Evolutionary conservation across 768 basidiomycete genomes (phyloP).

Genomic region (Mycena metata): DNA sequence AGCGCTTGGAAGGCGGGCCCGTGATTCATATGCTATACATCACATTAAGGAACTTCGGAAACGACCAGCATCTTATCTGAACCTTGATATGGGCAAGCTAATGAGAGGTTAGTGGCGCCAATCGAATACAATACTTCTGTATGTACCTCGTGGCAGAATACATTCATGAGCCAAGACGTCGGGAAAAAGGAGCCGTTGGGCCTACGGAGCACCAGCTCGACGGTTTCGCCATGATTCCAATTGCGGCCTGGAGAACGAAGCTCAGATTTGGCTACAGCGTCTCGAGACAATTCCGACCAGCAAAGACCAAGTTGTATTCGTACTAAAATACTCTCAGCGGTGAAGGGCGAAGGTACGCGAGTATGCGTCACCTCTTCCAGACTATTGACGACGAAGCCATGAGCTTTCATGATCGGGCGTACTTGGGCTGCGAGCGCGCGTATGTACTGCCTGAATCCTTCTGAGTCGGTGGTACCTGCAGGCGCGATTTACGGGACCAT

Average conservation of each 20-base stretch:
- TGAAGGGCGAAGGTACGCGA: background rate
- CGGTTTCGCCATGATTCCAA: slow-evolving; percentile 81
- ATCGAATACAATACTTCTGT: slow-evolving; percentile 27
- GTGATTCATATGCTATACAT: slow-evolving; percentile 81
- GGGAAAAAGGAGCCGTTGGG: slow-evolving; percentile 72
- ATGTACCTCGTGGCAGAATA: slow-evolving; percentile 84
- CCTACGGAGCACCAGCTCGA: slow-evolving; percentile 79
- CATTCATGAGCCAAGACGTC: slow-evolving; percentile 78
- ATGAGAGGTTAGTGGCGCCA: slow-evolving; percentile 25
- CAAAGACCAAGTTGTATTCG: slow-evolving; percentile 82
- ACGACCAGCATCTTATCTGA: background rate
- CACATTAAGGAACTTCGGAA: background rate
- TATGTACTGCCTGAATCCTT: slow-evolving; percentile 63
- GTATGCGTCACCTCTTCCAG: slow-evolving; percentile 77
- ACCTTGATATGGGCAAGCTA: slow-evolving; percentile 90
- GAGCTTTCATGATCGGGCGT: slow-evolving; percentile 83
- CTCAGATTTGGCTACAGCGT: too few relatives aligned
- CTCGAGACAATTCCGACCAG: slow-evolving; percentile 76
- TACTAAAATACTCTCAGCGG: slow-evolving; percentile 62
- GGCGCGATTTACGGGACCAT: background rate
- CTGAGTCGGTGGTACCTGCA: background rate
- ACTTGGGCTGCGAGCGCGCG: slow-evolving; percentile 88
- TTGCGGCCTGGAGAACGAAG: slow-evolving; percentile 42
- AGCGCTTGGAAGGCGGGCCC: slow-evolving; percentile 81
- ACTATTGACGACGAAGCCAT: slow-evolving; percentile 82